Base-by-base conservation (phyloP, 108 stramenopile species). In the Cyclotella cryptica region DNA sequence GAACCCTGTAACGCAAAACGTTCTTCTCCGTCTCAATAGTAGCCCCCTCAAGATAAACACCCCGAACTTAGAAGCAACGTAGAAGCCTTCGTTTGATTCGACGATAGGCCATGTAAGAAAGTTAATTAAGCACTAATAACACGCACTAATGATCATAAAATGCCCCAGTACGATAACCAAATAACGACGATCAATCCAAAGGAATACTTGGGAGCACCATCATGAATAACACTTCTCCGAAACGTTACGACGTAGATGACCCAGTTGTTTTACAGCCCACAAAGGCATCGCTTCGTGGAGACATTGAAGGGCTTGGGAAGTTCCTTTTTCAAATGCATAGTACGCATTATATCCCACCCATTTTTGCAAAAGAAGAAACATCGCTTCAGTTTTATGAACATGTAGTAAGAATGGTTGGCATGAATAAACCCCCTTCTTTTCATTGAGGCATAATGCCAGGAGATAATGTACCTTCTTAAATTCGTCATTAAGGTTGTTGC, bases 261-360 rank as follows among this genome's bases (percentile, higher is more conserved):
- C 55, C 55, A 22, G 21, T 24, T 21, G 55, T 24, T 24, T 1
- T 55, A 49, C 15, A n/a, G 24, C 28, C 11, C 7, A 14, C 29
- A 18, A 15, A 27, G 14, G 14, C 17, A 62, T 29, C 14, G 60
- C 13, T 41, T 9, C 30, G 60, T 40, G 60, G 60, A 18, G 60
- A 62, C 14, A 62, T 60, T 29, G 71, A 71, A 60, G 75, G 67
- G 21, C 18, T 69, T 46, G 77, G 77, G 11, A 51, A 46, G 12
- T 44, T 77, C 0, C 51, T 77, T 10, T 77, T 61, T 28, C 59
- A 70, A 47, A 63, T 77, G 47, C 68, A 77, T 30, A 77, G 76
- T 59, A 54, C 18, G 1, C 46, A 59, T 27, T 61, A 59, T 18
- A 24, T 29, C 5, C 46, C 69, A 27, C 15, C 29, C 35, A 35